These are phyloP conservation scores for Pestalotiopsis sp. DNA, from an alignment of 2,329 filamentous ascomycete species.

Conservation along the genomic window DNA sequence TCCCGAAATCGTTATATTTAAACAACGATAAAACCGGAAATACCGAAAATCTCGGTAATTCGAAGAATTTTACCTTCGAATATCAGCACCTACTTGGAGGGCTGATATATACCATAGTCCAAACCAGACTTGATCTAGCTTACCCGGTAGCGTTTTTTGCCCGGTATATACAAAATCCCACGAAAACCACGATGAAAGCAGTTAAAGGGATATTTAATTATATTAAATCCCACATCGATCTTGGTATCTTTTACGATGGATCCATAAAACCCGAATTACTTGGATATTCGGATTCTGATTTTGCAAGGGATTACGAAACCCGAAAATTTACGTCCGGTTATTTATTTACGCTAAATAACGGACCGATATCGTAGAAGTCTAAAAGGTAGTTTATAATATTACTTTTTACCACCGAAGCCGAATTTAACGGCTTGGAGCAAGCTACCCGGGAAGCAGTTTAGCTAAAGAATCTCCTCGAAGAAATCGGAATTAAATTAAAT, in stretches of 20 bases:
- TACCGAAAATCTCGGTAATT: too few relatives aligned
- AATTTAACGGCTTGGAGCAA: neutral
- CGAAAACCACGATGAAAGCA: neutral
- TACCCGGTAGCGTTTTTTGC: neutral
- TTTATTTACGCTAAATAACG: too few relatives aligned
- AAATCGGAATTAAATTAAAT: neutral
- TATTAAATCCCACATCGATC: neutral
- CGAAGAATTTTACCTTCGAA: neutral
- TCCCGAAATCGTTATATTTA: too few relatives aligned
- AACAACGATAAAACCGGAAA: too few relatives aligned
- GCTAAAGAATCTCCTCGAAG: neutral
- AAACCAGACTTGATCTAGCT: neutral
- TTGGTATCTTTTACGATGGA: too few relatives aligned
- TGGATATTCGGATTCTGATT: too few relatives aligned
- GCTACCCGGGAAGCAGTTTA: neutral
- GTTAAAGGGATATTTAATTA: neutral
- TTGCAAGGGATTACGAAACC: too few relatives aligned
- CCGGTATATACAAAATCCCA: neutral
- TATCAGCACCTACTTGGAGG: neutral
- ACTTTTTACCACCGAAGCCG: neutral
- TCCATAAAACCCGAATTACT: too few relatives aligned
- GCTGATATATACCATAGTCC: neutral
- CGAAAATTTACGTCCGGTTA: too few relatives aligned
- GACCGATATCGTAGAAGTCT: too few relatives aligned
- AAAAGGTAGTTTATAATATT: too few relatives aligned